Conservation (phyloP, 2,329 filamentous ascomycete genomes). For the Aspergillus neotritici region DNA sequence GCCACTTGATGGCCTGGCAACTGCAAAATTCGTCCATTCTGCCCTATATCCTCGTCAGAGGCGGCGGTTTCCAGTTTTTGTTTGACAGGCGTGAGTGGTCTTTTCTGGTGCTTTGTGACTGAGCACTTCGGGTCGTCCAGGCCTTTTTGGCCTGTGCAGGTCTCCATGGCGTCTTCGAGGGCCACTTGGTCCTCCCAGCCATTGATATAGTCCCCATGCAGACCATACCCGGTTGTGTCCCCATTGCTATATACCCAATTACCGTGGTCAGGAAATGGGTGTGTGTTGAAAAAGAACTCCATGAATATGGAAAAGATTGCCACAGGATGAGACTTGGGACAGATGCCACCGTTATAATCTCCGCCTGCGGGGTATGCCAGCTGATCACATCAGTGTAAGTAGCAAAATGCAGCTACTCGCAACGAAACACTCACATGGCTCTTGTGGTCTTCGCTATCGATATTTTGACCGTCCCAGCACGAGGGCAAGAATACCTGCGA, state of each 20-base stretch:
- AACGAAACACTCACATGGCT: slow-evolving; percentile 23
- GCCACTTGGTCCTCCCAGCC: slow-evolving; percentile 41
- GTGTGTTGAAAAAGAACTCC: slow-evolving; percentile 53
- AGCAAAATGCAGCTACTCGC: background rate
- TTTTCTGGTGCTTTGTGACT: slow-evolving; percentile 12
- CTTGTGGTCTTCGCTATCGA: slow-evolving; percentile 29
- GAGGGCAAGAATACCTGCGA: slow-evolving; percentile 35
- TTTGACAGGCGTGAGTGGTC: slow-evolving; percentile 5
- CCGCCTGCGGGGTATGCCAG: slow-evolving; percentile 32
- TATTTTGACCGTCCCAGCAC: slow-evolving; percentile 34
- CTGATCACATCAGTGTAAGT: slow-evolving; percentile 4
- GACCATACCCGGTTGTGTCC: slow-evolving; percentile 48
- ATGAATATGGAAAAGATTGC: slow-evolving; percentile 56
- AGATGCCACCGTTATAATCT: slow-evolving; percentile 30
- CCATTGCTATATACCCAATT: slow-evolving; percentile 46
- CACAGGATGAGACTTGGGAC: slow-evolving; percentile 43
- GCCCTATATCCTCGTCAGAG: slow-evolving; percentile 14
- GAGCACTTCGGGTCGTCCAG: slow-evolving; percentile 13
- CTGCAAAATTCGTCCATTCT: slow-evolving; percentile 7
- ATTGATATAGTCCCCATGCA: slow-evolving; percentile 52
- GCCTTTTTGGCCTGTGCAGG: slow-evolving; percentile 15
- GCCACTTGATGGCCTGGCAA: slow-evolving; percentile 12
- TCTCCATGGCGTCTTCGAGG: slow-evolving; percentile 35
- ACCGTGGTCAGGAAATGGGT: slow-evolving; percentile 43
- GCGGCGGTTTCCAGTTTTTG: slow-evolving; percentile 7